Percentiles rank a stretch among this genome's conserved stretches.
Evolutionary conservation across 805 yeast genomes (phyloP).

Genomic region (Metschnikowia peoriensis): DNA sequence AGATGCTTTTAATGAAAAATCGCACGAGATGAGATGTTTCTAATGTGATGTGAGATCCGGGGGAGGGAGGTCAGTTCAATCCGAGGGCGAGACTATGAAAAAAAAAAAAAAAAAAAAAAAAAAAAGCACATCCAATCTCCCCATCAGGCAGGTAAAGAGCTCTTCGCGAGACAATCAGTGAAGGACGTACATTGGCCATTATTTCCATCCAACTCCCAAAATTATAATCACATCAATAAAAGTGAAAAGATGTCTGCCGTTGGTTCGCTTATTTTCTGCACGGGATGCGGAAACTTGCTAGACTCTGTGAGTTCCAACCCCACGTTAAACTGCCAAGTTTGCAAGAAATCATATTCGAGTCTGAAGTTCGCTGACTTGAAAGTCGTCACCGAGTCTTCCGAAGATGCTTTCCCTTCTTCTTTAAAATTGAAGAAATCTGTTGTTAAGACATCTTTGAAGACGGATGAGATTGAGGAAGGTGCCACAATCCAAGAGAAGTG

Average conservation of each 20-base stretch:
- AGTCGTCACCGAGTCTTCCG: conserved; percentile 84
- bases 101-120: conserved; percentile 1
- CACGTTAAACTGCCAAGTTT: conserved; percentile 55
- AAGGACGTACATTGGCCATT: background rate
- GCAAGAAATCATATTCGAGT: conserved; percentile 43
- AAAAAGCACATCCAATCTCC: background rate
- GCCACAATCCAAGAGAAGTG: conserved; percentile 97
- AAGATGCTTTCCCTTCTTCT: conserved; percentile 90
- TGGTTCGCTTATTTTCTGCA: conserved; percentile 92
- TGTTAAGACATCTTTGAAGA: conserved; percentile 79
- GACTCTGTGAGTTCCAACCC: conserved; percentile 58
- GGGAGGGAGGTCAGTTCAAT: background rate
- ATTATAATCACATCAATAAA: too few species aligned
- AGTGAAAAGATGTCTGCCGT: conserved; percentile 76
- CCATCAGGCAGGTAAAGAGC: conserved; percentile 1
- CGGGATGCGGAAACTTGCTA: conserved; percentile 86
- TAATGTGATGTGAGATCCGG: conserved; percentile 7
- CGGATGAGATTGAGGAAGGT: conserved; percentile 84
- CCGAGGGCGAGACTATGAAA: conserved; percentile 4
- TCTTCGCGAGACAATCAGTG: conserved; percentile 6
- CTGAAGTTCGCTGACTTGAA: conserved; percentile 69
- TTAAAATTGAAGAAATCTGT: conserved; percentile 79
- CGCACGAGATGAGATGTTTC: conserved; percentile 5
- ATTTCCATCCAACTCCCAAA: background rate
- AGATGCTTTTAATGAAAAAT: background rate